phyloP scores from a whole-genome alignment of 1,284 basidiomycete species.

The Melampsora abietis-canadensis region DNA sequence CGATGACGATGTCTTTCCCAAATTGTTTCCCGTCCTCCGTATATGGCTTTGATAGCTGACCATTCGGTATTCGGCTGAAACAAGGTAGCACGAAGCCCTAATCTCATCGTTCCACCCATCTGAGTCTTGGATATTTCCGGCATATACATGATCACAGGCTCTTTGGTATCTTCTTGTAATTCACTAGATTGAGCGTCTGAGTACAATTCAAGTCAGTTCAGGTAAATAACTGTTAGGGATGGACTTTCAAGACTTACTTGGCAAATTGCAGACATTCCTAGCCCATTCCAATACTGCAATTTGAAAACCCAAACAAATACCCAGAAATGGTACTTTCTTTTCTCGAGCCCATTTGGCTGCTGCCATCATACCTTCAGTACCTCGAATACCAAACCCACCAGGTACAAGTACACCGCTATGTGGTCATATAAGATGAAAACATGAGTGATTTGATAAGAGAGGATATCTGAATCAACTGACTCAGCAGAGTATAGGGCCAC shows the following conservation, averaged over 20 bases:
- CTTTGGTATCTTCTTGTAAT: constrained; percentile 62
- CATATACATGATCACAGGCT: constrained; percentile 93
- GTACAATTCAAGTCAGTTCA: neutral
- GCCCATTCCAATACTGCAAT: constrained; percentile 95
- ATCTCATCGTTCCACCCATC: constrained; percentile 97
- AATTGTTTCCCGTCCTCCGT: constrained; percentile 75
- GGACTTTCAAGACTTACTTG: constrained; percentile 57
- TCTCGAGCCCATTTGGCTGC: constrained; percentile 96
- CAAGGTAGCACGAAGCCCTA: constrained; percentile 88
- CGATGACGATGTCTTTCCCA: constrained; percentile 98
- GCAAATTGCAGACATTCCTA: constrained; percentile 73
- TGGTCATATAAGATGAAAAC: constrained; percentile 12
- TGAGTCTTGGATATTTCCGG: constrained; percentile 97
- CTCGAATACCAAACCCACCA: constrained; percentile 88
- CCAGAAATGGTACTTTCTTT: constrained; percentile 89
- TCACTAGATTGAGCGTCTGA: constrained; percentile 83
- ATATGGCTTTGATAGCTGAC: constrained; percentile 73
- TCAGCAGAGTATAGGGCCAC: constrained; percentile 81
- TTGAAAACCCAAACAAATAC: constrained; percentile 97
- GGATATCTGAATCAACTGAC: constrained; percentile 55
- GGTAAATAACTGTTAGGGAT: constrained; percentile 10
- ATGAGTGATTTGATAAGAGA: neutral
- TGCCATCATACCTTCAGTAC: constrained; percentile 94
- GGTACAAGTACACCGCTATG: constrained; percentile 86
- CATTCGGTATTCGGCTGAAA: constrained; percentile 65